phyloP scores from a whole-genome alignment of 305 asterid species.

The Ilex paraguariensis region DNA sequence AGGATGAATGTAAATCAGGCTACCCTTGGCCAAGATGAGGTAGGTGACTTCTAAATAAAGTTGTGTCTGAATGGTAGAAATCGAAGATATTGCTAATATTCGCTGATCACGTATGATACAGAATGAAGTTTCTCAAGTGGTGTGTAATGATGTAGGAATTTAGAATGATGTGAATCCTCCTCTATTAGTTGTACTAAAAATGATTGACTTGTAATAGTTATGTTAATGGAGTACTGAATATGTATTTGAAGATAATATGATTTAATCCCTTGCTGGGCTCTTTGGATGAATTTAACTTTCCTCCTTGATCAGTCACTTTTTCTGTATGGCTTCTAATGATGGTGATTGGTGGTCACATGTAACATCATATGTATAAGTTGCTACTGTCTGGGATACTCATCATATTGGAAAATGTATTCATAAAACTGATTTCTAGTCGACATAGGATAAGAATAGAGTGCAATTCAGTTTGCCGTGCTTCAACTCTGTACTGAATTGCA shows the following conservation, averaged over 20 bases:
- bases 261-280: too few relatives aligned
- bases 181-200: neutral
- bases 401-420: too few relatives aligned
- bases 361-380: too few relatives aligned
- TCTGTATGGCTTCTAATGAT: too few relatives aligned
- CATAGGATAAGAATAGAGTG: too few relatives aligned
- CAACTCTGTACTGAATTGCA: too few relatives aligned
- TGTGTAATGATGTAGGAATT: neutral
- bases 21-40: slow-evolving; percentile 80
- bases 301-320: too few relatives aligned
- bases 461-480: too few relatives aligned
- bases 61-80: neutral
- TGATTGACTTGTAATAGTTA: neutral
- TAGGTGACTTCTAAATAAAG: slow-evolving; percentile 16
- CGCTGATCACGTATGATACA: neutral
- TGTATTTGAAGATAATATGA: neutral
- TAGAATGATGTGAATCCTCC: neutral
- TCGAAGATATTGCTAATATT: neutral
- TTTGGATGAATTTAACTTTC: too few relatives aligned
- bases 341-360: too few relatives aligned
- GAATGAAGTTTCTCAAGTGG: neutral
- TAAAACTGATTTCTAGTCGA: too few relatives aligned
- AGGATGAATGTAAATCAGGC: slow-evolving; percentile 67
- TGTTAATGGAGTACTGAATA: neutral
- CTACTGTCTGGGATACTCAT: too few relatives aligned